phyloP scores from a whole-genome alignment of 2,329 filamentous ascomycete species.

The Sordariomycetes sp. region DNA sequence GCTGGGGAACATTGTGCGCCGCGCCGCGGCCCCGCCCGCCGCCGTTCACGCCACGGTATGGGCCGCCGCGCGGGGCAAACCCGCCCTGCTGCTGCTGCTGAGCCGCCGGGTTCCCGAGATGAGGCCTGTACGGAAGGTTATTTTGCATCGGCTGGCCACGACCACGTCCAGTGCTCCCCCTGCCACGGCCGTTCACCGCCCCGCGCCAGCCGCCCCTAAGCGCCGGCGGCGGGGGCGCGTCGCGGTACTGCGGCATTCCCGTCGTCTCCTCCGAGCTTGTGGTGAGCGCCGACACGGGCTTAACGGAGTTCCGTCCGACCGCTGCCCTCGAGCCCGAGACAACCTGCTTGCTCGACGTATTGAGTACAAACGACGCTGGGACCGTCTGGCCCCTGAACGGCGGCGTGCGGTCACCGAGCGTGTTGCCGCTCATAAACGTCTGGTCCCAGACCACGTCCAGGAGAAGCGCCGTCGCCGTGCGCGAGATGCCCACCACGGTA shows the following conservation, averaged over 20 bases:
- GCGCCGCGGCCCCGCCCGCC: slow-evolving; percentile 14
- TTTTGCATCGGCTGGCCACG: slow-evolving; percentile 18
- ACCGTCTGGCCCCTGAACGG: slow-evolving; percentile 93
- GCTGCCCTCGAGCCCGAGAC: slow-evolving; percentile 51
- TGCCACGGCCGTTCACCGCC: slow-evolving; percentile 33
- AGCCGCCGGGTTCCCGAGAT: slow-evolving; percentile 1
- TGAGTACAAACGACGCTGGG: slow-evolving; percentile 74
- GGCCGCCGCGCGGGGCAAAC: slow-evolving; percentile 16
- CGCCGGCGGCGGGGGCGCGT: slow-evolving; percentile 39
- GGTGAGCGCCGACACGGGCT: slow-evolving; percentile 34
- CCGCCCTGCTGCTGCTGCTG: slow-evolving; percentile 4
- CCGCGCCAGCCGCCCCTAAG: slow-evolving; percentile 45
- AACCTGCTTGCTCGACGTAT: slow-evolving; percentile 72
- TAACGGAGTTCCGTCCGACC: slow-evolving; percentile 21
- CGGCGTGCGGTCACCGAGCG: slow-evolving; percentile 77
- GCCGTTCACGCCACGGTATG: slow-evolving; percentile 9
- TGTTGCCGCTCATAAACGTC: slow-evolving; percentile 95
- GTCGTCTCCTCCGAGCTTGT: slow-evolving; percentile 40
- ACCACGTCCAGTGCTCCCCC: slow-evolving; percentile 17
- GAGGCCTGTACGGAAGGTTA: slow-evolving; percentile 7
- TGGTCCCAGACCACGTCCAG: slow-evolving; percentile 89
- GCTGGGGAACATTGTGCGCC: slow-evolving; percentile 10
- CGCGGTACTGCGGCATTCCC: slow-evolving; percentile 48
- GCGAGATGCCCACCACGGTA: slow-evolving; percentile 89
- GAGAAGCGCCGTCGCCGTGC: slow-evolving; percentile 68